Evolutionary conservation across 805 yeast species (phyloP).

Genomic region (Ogataea methanolica): DNA sequence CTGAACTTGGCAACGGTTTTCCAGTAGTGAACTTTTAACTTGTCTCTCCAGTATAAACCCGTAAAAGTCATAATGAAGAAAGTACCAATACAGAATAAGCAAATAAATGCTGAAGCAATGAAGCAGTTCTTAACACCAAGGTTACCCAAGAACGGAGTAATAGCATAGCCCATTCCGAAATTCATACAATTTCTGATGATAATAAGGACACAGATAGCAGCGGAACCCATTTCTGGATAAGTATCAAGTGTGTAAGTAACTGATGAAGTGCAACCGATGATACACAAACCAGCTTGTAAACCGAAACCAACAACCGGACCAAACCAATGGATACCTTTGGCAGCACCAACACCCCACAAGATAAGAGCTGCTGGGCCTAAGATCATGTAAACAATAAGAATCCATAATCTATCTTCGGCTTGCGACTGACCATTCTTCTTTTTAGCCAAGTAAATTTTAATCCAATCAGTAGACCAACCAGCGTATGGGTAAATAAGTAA

Average conservation of each 20-base stretch:
- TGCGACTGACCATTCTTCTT: no score
- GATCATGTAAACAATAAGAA: no score
- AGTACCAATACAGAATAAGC: constrained; percentile 42
- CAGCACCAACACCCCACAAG: no score
- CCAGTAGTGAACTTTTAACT: constrained; percentile 27
- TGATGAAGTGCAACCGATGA: constrained; percentile 48
- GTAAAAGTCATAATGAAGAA: constrained; percentile 37
- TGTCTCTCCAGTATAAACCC: constrained; percentile 34
- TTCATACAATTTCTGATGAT: constrained; percentile 54
- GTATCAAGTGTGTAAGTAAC: constrained; percentile 53
- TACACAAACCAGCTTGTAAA: constrained; percentile 47
- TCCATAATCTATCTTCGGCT: no score
- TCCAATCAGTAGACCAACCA: no score
- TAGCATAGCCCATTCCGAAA: constrained; percentile 56
- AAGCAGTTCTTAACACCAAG: constrained; percentile 54
- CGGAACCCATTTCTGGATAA: constrained; percentile 49
- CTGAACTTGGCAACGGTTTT: no score
- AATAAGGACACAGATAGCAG: constrained; percentile 52
- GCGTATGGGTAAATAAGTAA: constrained; percentile 35
- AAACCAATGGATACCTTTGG: no score
- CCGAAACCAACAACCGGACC: constrained; percentile 45
- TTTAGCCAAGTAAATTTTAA: no score
- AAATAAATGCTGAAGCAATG: constrained; percentile 50
- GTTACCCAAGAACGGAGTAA: constrained; percentile 52
- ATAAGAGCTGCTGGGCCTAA: no score